Evolutionary conservation across 2,329 filamentous ascomycete species (phyloP).

Genomic region (Aspergillus oerlinghausenensis): DNA sequence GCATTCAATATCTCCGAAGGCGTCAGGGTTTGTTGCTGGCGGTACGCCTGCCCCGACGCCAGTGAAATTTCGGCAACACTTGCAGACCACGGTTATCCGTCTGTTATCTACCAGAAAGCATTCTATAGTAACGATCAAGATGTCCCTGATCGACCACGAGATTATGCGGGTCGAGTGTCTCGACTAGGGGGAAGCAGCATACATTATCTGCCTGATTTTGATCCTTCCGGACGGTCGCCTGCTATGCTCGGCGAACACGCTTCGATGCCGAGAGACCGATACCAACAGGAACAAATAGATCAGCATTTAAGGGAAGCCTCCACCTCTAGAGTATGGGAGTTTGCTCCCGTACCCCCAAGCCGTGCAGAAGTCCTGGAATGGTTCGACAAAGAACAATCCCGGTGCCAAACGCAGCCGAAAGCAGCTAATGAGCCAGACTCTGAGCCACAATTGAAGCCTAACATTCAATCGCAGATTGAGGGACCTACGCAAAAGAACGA

Average conservation of each 20-base stretch:
- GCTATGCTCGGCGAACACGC: constrained; percentile 54
- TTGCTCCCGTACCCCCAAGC: constrained; percentile 65
- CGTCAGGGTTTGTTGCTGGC: constrained; percentile 22
- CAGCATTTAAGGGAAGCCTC: constrained; percentile 54
- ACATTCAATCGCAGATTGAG: constrained; percentile 73
- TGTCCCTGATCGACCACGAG: constrained; percentile 68
- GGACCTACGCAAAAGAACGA: constrained; percentile 78
- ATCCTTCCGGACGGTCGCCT: constrained; percentile 55
- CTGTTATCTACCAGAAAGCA: constrained; percentile 76
- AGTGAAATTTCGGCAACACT: constrained; percentile 55
- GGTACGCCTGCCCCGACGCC: constrained; percentile 21
- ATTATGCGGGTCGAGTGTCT: constrained; percentile 87
- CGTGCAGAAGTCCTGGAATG: constrained; percentile 66
- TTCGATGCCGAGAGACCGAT: constrained; percentile 46
- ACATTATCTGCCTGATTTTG: constrained; percentile 76
- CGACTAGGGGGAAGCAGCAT: constrained; percentile 69
- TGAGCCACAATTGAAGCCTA: constrained; percentile 18
- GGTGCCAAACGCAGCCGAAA: neutral
- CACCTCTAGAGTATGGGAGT: constrained; percentile 69
- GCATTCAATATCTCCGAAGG: constrained; percentile 26
- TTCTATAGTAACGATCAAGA: constrained; percentile 82
- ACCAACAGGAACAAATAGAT: constrained; percentile 49
- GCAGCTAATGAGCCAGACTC: constrained; percentile 5
- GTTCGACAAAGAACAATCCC: constrained; percentile 46
- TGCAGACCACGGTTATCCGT: constrained; percentile 52